Evolutionary conservation across 768 basidiomycete species (phyloP).

Genomic region (Boletus edulis): DNA sequence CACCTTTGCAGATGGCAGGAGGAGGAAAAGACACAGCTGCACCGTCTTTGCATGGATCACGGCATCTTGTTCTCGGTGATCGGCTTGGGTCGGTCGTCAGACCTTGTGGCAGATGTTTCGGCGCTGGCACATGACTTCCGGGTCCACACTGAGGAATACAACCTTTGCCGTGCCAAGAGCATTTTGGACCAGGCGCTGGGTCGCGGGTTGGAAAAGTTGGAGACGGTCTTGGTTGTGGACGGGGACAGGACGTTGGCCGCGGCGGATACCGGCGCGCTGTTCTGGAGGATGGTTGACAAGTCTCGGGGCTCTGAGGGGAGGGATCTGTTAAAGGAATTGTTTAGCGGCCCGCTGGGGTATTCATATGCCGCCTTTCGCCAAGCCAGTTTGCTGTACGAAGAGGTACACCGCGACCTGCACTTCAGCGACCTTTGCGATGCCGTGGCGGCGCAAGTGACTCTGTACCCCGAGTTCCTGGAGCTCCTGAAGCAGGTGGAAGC

Average conservation of each 20-base stretch:
- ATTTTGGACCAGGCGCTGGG: constrained; percentile 14
- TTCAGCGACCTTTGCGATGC: constrained; percentile 14
- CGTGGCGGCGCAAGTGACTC: constrained; percentile 12
- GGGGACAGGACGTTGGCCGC: constrained; percentile 11
- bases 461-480: constrained; percentile 14
- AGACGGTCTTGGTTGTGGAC: constrained; percentile 11
- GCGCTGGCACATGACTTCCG: constrained; percentile 9
- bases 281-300: constrained; percentile 11
- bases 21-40: constrained; percentile 14
- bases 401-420: constrained; percentile 9
- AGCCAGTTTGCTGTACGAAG: constrained; percentile 10
- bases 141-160: constrained; percentile 11
- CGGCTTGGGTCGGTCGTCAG: constrained; percentile 7
- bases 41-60: constrained; percentile 15
- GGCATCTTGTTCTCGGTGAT: constrained; percentile 14
- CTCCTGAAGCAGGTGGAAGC: constrained; percentile 17
- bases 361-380: constrained; percentile 13
- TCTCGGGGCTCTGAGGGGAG: constrained; percentile 12
- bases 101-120: constrained; percentile 13
- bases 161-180: constrained; percentile 12
- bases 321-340: constrained; percentile 9
- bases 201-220: constrained; percentile 10
- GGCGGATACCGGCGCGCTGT: constrained; percentile 9
- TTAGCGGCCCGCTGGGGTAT: constrained; percentile 12
- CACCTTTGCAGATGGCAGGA: constrained; percentile 16